Percentiles rank a stretch among this genome's conserved stretches.
Evolutionary conservation across 352 stramenopile species (phyloP).

Genomic region (Globisporangium cederbergense): DNA sequence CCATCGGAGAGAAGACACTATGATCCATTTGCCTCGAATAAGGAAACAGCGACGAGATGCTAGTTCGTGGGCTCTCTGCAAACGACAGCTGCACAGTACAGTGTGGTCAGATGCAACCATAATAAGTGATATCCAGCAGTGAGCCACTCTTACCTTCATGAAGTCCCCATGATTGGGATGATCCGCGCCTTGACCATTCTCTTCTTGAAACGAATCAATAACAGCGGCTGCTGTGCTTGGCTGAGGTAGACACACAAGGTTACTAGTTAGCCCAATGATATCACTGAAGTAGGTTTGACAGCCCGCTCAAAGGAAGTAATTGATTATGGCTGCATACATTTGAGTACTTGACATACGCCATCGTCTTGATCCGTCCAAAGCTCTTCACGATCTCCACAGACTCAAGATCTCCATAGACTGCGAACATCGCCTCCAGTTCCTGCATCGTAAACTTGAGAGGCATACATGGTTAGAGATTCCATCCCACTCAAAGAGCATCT

Average conservation of each 20-base stretch:
- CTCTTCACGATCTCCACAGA: slow-evolving; percentile 61
- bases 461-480: neutral
- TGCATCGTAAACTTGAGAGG: slow-evolving; percentile 62
- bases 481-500: neutral
- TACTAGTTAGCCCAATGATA: neutral
- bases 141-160: slow-evolving; percentile 37
- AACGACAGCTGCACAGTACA: slow-evolving; percentile 38
- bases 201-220: slow-evolving; percentile 52
- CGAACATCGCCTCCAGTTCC: slow-evolving; percentile 81
- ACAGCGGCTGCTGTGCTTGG: slow-evolving; percentile 44
- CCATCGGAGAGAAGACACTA: neutral
- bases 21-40: slow-evolving; percentile 9
- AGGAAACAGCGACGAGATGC: slow-evolving; percentile 5
- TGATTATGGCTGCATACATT: slow-evolving; percentile 28
- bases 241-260: slow-evolving; percentile 18
- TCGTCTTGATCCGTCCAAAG: slow-evolving; percentile 81
- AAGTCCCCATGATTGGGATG: slow-evolving; percentile 31
- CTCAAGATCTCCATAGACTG: slow-evolving; percentile 74
- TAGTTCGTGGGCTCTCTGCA: slow-evolving; percentile 26
- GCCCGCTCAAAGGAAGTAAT: neutral
- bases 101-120: no score
- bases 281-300: neutral
- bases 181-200: slow-evolving; percentile 18
- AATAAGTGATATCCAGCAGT: neutral
- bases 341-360: slow-evolving; percentile 78